phyloP scores from a whole-genome alignment of 306 rosid genomes.

The Prunus persica region DNA sequence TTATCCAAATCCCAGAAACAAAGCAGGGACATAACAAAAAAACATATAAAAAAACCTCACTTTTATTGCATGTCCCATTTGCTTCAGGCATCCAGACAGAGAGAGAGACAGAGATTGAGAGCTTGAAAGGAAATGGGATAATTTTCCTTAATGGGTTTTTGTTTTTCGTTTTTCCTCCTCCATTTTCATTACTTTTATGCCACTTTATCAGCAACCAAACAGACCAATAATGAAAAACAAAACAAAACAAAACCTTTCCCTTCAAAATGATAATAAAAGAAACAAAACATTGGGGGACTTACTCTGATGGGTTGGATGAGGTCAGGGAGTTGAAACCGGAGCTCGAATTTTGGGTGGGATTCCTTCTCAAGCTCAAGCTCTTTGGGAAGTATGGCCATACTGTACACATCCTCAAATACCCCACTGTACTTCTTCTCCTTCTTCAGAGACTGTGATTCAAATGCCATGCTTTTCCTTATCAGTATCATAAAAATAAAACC shows the following conservation, averaged over 20 bases:
- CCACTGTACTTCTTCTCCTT: conserved; percentile 46
- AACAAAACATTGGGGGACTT: not conserved
- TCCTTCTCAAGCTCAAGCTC: conserved; percentile 39
- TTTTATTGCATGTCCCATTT: not conserved
- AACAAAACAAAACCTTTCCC: not conserved
- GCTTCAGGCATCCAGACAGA: not conserved
- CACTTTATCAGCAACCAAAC: conserved; percentile 15
- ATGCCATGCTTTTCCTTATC: conserved; percentile 38
- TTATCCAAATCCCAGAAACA: not conserved
- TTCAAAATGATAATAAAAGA: not conserved
- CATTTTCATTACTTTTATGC: not conserved
- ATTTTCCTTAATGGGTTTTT: not conserved
- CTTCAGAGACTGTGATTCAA: conserved; percentile 47
- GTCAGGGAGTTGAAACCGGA: conserved; percentile 57
- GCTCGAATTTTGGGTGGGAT: conserved; percentile 23
- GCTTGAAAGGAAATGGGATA: not conserved
- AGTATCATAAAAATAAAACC: conserved; percentile 5
- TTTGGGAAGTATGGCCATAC: conserved; percentile 43
- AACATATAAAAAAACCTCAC: not conserved
- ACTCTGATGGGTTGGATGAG: conserved; percentile 39
- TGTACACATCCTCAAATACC: conserved; percentile 52
- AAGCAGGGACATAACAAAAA: not conserved
- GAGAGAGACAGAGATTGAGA: not conserved
- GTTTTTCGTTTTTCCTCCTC: not conserved
- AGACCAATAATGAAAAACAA: not conserved